A percentile compares a stretch with the other conserved stretches of the same genome.
Conservation (phyloP, 345 rosid species). For the Moricandia moricandioides region DNA sequence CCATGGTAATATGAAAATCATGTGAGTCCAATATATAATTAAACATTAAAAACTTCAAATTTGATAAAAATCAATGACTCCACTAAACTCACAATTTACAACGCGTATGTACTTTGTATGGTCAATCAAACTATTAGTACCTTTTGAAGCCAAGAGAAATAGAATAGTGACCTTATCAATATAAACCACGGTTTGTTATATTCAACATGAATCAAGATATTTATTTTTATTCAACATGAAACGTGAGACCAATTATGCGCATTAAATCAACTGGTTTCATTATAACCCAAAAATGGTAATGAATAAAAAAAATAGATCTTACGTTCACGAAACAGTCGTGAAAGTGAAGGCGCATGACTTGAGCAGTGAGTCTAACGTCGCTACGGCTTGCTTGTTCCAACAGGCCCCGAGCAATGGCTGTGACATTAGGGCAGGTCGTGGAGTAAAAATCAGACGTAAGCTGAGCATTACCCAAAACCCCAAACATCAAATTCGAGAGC, state of each 20-base stretch:
- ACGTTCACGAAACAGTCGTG: constrained; percentile 77
- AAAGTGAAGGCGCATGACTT: constrained; percentile 44
- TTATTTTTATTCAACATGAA: background rate
- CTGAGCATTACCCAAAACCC: constrained; percentile 17
- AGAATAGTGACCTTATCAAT: background rate
- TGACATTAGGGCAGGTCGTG: constrained; percentile 29
- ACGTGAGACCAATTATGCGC: background rate
- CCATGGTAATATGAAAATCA: background rate
- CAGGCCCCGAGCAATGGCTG: constrained; percentile 22
- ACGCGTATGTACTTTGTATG: background rate
- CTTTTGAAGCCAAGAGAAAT: background rate
- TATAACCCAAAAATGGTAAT: background rate
- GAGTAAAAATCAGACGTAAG: constrained; percentile 28
- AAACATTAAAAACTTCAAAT: background rate
- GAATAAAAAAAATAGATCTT: background rate
- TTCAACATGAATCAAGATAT: background rate
- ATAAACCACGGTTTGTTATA: background rate
- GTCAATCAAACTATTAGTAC: background rate
- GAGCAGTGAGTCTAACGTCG: constrained; percentile 32
- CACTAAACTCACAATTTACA: background rate
- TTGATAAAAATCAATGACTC: background rate
- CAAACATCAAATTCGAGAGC: constrained; percentile 9
- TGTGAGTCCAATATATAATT: background rate
- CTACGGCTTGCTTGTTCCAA: constrained; percentile 30
- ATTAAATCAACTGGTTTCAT: background rate